A percentile compares a stretch with the other conserved stretches of the same genome.
These are phyloP conservation scores for Aristolochia contorta DNA, from an alignment of 164 flowering plant species.

Conservation along the genomic window DNA sequence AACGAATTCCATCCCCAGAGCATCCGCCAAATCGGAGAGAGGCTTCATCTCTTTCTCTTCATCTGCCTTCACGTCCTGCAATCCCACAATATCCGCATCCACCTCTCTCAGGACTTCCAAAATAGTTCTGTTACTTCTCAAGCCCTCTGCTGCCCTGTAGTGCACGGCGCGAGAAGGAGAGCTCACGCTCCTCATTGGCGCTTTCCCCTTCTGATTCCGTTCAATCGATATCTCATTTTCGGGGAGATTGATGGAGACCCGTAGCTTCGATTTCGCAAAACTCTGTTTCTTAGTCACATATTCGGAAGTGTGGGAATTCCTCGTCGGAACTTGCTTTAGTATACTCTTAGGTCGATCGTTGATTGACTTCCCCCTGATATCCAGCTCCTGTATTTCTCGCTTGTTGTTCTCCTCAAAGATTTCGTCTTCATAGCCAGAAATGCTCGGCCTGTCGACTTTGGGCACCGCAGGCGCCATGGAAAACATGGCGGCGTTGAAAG, in stretches of 20 bases:
- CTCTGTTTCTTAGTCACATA: conserved; percentile 13
- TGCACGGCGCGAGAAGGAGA: conserved; percentile 24
- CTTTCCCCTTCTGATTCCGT: conserved; percentile 26
- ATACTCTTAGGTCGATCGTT: conserved; percentile 54
- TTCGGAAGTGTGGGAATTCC: conserved; percentile 14
- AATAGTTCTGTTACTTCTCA: conserved; percentile 37
- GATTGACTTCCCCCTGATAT: conserved; percentile 13
- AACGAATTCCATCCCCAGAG: conserved; percentile 82
- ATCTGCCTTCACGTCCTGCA: conserved; percentile 92
- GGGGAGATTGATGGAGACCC: conserved; percentile 82
- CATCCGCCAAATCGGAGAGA: conserved; percentile 73
- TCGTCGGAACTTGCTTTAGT: conserved; percentile 59
- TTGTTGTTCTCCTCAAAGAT: conserved; percentile 6
- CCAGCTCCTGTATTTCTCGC: conserved; percentile 10
- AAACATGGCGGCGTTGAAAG: conserved; percentile 85
- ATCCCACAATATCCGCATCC: conserved; percentile 75
- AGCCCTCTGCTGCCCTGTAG: conserved; percentile 15
- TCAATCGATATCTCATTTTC: conserved; percentile 81
- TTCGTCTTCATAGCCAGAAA: conserved; percentile 17
- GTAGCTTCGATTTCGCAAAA: conserved; percentile 30
- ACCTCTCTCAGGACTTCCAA: conserved; percentile 69
- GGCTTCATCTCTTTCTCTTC: conserved; percentile 87
- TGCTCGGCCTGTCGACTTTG: conserved; percentile 11
- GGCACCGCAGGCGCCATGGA: conserved; percentile 80
- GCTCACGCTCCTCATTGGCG: conserved; percentile 44